phyloP scores from a whole-genome alignment of 2,329 filamentous ascomycete species.

The Lachnellula occidentalis region DNA sequence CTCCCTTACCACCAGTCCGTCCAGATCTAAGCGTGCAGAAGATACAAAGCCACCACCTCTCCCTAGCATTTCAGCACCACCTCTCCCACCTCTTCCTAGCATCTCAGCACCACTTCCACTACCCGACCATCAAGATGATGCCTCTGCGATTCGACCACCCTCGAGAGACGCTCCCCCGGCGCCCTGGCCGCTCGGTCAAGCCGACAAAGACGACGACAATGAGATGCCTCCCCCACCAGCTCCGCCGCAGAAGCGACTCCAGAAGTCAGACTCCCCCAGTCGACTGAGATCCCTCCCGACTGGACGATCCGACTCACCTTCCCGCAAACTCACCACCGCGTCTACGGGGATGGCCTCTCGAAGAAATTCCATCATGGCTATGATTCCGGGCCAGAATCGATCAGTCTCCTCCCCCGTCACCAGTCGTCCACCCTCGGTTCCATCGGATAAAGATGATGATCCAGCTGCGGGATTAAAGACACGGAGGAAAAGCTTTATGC shows the following conservation, averaged over 20 bases:
- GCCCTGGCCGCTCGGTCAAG: neutral
- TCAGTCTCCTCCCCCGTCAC: conserved; percentile 11
- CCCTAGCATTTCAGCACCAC: neutral
- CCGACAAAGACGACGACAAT: neutral
- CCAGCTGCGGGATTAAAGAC: neutral
- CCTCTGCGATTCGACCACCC: neutral
- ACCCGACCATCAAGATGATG: neutral
- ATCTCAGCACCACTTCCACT: neutral
- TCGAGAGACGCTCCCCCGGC: neutral
- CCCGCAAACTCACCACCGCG: neutral
- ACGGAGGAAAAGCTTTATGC: conserved; percentile 18
- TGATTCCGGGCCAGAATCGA: neutral
- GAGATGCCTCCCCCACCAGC: neutral
- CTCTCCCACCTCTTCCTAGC: neutral
- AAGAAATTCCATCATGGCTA: too few relatives aligned
- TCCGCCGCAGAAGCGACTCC: neutral
- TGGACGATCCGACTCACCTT: neutral
- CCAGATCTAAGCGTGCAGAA: conserved; percentile 6
- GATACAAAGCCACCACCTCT: neutral
- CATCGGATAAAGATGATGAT: conserved; percentile 9
- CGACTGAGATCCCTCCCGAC: neutral
- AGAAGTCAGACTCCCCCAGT: conserved; percentile 6
- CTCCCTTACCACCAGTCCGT: conserved; percentile 12
- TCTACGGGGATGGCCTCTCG: neutral
- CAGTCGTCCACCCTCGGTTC: conserved; percentile 2